A percentile compares a stretch with the other conserved stretches of the same genome.
phyloP scores from a whole-genome alignment of 305 asterid species.

The Fraxinus paxiana region DNA sequence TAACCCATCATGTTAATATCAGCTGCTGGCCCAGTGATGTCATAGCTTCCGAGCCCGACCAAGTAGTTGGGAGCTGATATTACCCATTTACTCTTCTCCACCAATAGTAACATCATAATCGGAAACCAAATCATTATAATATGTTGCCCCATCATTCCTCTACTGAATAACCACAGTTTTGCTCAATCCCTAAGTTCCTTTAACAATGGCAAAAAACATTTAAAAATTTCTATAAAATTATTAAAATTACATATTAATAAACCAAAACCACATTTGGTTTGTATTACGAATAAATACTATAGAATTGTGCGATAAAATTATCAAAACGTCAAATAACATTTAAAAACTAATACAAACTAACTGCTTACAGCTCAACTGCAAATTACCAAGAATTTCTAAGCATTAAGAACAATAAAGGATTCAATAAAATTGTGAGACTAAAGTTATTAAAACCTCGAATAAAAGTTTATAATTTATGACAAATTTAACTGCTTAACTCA shows the following conservation, averaged over 20 bases:
- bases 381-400: not conserved
- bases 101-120: constrained; percentile 38
- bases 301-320: not conserved
- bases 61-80: constrained; percentile 60
- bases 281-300: not conserved
- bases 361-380: not conserved
- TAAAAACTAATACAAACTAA: not conserved
- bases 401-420: not conserved
- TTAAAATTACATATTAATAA: not conserved
- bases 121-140: constrained; percentile 42
- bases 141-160: constrained; percentile 34
- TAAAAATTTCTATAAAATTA: not conserved
- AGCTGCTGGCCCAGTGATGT: constrained; percentile 97
- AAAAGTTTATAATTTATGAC: not conserved
- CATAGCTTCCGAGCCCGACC: constrained; percentile 91
- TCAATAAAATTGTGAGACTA: not conserved
- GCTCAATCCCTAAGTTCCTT: constrained; percentile 23
- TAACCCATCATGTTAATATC: constrained; percentile 99
- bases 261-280: not conserved
- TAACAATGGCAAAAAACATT: constrained; percentile 2
- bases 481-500: not conserved
- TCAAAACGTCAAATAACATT: not conserved
- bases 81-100: constrained; percentile 38
- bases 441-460: not conserved
- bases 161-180: constrained; percentile 10